Base-by-base conservation (phyloP, 108 stramenopile species). In the Nitzschia sp. region DNA sequence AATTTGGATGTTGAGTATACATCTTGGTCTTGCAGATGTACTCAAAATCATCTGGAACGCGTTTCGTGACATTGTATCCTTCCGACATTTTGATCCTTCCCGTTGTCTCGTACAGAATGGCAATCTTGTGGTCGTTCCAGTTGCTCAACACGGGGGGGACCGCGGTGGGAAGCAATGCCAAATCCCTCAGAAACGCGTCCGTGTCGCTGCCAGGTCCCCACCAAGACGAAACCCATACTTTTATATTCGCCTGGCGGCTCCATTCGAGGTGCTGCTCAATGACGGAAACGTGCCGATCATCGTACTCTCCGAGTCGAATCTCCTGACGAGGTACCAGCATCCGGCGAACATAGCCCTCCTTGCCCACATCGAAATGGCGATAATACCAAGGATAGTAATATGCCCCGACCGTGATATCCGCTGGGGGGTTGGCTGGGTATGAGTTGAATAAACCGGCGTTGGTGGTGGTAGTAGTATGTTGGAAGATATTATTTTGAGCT, bases 321-420 rank as follows among this genome's bases (percentile, higher is more conserved):
- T 29, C 19, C 33, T 79, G 78, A 4, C 53, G 63, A 2, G 72
- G 77, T 2, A 54, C 4, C 2, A 83, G 57, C 26, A 67, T 45
- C 50, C 59, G 47, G 5, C 82, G 69, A 3, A 83, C 23, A 45
- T 79, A 83, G 0, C 65, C 64, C 1, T 65, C 66, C 26, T 55
- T 52, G 34, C 33, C 17, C 19, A 58, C 32, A 34, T 83, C 71
- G 69, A 83, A 83, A 35, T 83, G 31, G 0, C 32, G 17, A 3
- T 63, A 58, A 45, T 71, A 64, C 82, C 82, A 83, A 22, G 82
- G 82, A 64, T 83, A 83, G 31, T 83, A 82, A 45, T 82, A 82
- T 3, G 50, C 73, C 21, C 77, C 81, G 0, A 82, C 66, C 21
- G 44, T 77, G 33, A 62, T 45, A 23, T 63, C 54, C 16, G 22